phyloP scores from a whole-genome alignment of 495 filamentous ascomycete genomes.

The Podospora bellae-mahoneyi region DNA sequence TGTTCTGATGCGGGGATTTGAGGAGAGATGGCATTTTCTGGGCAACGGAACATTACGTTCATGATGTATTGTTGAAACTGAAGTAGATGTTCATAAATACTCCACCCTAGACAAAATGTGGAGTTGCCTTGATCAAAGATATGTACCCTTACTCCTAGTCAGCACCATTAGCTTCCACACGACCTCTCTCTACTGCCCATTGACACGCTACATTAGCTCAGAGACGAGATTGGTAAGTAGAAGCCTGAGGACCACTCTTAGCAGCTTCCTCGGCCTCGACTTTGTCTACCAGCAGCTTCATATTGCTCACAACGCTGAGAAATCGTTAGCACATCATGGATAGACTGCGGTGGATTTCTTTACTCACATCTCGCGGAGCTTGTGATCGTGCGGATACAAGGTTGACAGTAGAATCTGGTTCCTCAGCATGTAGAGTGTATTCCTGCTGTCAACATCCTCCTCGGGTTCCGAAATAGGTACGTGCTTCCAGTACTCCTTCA shows the following conservation, averaged over 20 bases:
- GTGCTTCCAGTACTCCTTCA: slow-evolving; percentile 27
- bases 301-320: slow-evolving; percentile 18
- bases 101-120: background rate
- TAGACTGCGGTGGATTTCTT: background rate
- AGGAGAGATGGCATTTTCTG: background rate
- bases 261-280: slow-evolving; percentile 16
- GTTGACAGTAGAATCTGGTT: slow-evolving; percentile 21
- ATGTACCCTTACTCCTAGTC: background rate
- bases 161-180: background rate
- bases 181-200: background rate
- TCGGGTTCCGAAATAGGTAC: slow-evolving; percentile 29
- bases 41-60: background rate
- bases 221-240: background rate
- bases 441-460: slow-evolving; percentile 33
- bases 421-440: slow-evolving; percentile 30
- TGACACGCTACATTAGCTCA: background rate
- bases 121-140: background rate
- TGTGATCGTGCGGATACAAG: slow-evolving; percentile 20
- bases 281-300: slow-evolving; percentile 17
- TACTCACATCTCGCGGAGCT: slow-evolving; percentile 21
- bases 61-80: no score
- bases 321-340: background rate
- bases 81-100: background rate
- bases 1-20: background rate
- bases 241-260: background rate